A percentile compares a stretch with the other conserved stretches of the same genome.
Conservation (phyloP, 179 eudicot genomes). For the Amaranthus tricolor region DNA sequence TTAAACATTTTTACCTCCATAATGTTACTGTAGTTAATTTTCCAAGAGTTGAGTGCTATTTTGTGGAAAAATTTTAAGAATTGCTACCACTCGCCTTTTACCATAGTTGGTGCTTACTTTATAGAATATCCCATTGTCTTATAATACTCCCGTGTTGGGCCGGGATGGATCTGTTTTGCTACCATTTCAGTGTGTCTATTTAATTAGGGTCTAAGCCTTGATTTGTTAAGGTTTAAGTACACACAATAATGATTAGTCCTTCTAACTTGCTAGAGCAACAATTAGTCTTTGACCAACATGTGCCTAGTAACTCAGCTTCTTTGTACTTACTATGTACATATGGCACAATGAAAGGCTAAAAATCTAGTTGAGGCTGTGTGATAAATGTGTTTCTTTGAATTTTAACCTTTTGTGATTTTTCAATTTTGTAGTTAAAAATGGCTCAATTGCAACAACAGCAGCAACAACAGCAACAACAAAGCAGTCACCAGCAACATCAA, state of each 20-base stretch:
- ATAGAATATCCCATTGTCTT: not conserved
- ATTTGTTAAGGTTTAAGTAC: not conserved
- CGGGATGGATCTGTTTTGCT: not conserved
- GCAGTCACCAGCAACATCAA: slow-evolving; percentile 54
- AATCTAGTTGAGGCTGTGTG: not conserved
- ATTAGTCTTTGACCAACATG: not conserved
- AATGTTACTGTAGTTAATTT: too few species aligned
- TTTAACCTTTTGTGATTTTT: not conserved
- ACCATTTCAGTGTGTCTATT: not conserved
- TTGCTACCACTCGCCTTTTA: too few species aligned
- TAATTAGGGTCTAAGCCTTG: not conserved
- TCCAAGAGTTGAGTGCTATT: too few species aligned
- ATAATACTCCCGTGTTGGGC: not conserved
- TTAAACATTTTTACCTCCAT: too few species aligned
- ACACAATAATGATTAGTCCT: not conserved
- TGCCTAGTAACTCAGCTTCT: not conserved
- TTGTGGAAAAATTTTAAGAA: too few species aligned
- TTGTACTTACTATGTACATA: not conserved
- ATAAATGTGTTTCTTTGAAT: not conserved
- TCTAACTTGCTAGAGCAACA: not conserved
- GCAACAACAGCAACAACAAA: slow-evolving; percentile 37
- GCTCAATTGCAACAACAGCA: slow-evolving; percentile 67
- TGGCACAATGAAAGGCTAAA: not conserved
- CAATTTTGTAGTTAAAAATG: slow-evolving; percentile 59
- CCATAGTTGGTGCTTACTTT: too few species aligned